Percentiles rank a stretch among this genome's conserved stretches.
These are phyloP conservation scores for Borealophlyctis nickersoniae DNA, from an alignment of 192 early-diverging fungal species.

Conservation along the genomic window DNA sequence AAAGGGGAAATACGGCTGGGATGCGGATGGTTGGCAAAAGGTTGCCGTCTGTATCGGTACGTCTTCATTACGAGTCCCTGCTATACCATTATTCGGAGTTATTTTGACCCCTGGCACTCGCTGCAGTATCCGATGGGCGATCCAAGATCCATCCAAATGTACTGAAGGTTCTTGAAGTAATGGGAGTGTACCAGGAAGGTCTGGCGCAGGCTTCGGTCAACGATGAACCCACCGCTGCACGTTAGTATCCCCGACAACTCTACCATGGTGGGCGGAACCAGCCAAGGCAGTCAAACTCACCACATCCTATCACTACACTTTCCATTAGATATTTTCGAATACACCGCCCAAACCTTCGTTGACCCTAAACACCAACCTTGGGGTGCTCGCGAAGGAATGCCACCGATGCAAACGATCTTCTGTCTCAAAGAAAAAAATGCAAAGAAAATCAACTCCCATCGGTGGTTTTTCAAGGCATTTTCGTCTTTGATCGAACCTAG, in stretches of 20 bases:
- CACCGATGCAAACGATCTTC: constrained; percentile 79
- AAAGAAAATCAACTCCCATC: constrained; percentile 79
- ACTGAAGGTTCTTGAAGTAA: constrained; percentile 66
- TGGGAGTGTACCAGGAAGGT: constrained; percentile 83
- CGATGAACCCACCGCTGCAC: constrained; percentile 65
- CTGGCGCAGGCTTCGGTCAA: constrained; percentile 64
- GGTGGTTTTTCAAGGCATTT: constrained; percentile 82
- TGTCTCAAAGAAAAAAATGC: constrained; percentile 90
- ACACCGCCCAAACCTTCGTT: constrained; percentile 73
- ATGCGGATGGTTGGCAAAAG: constrained; percentile 78
- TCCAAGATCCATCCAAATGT: constrained; percentile 69
- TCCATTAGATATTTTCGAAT: constrained; percentile 51
- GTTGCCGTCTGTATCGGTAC: constrained; percentile 69
- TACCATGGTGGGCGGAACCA: background rate
- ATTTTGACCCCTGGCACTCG: background rate
- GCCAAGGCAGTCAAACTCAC: background rate
- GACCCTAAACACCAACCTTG: constrained; percentile 71
- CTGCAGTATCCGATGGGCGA: constrained; percentile 72
- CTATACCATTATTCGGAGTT: background rate
- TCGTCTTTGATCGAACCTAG: constrained; percentile 61
- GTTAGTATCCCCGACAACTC: background rate
- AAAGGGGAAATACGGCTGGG: constrained; percentile 47
- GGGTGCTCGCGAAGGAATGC: constrained; percentile 58
- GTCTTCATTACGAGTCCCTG: background rate
- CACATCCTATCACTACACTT: background rate